These are phyloP conservation scores for Mucor saturninus DNA, from an alignment of 371 early-diverging fungal genomes.

Conservation along the genomic window DNA sequence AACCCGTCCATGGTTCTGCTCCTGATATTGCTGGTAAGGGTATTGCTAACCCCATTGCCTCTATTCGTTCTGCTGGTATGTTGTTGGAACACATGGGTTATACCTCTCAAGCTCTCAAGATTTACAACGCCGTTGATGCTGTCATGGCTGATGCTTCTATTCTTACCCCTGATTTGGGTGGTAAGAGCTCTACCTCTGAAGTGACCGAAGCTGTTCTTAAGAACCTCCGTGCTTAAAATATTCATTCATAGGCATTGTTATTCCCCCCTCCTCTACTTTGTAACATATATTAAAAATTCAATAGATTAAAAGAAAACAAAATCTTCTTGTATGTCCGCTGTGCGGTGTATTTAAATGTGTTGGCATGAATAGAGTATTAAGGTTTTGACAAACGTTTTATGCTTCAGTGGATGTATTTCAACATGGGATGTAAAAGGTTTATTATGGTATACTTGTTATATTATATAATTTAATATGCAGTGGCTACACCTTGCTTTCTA, in stretches of 20 bases:
- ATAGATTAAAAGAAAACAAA: background rate
- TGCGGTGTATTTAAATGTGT: no score
- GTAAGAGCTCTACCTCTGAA: conserved; percentile 81
- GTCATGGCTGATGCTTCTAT: conserved; percentile 68
- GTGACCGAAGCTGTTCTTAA: conserved; percentile 85
- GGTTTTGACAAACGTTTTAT: no score
- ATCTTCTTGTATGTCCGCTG: no score
- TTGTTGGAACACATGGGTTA: conserved; percentile 86
- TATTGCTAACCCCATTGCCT: conserved; percentile 94
- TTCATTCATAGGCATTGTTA: no score
- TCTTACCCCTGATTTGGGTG: conserved; percentile 92
- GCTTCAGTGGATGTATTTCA: no score
- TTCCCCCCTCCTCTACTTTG: background rate
- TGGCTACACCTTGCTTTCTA: conserved; percentile 48
- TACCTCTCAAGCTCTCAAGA: conserved; percentile 70
- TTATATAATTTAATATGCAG: conserved; percentile 32
- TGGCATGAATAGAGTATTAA: no score
- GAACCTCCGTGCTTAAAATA: conserved; percentile 43
- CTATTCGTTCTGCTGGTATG: conserved; percentile 91
- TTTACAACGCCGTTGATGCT: conserved; percentile 87
- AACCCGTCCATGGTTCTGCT: conserved; percentile 96
- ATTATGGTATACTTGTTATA: no score
- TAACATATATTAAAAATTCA: conserved; percentile 3
- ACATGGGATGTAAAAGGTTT: no score
- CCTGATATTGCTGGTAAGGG: conserved; percentile 96